These are phyloP conservation scores for Wickerhamomyces bisporus DNA, from an alignment of 805 yeast species.

Conservation along the genomic window DNA sequence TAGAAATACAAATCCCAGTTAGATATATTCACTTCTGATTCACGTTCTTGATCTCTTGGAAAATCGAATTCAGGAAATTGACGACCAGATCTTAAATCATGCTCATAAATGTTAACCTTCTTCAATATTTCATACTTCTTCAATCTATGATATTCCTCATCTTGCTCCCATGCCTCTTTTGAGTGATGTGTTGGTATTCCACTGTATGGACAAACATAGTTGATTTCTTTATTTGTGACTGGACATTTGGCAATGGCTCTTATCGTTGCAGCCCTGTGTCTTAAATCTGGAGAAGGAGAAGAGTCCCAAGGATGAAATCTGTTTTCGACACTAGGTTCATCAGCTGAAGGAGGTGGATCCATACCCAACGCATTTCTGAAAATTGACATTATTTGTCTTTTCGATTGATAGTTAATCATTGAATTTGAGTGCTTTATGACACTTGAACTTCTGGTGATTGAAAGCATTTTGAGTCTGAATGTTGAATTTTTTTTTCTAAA, in stretches of 20 bases:
- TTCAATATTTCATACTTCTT: conserved; percentile 69
- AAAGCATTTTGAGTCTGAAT: too few species aligned
- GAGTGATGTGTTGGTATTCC: conserved; percentile 97
- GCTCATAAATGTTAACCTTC: conserved; percentile 89
- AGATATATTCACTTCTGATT: conserved; percentile 67
- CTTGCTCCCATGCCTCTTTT: conserved; percentile 82
- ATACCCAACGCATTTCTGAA: conserved; percentile 46
- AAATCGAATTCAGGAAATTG: conserved; percentile 94
- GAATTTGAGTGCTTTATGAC: too few species aligned
- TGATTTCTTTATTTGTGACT: conserved; percentile 73
- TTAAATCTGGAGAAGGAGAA: conserved; percentile 80
- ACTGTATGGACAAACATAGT: conserved; percentile 84
- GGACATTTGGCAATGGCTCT: conserved; percentile 88
- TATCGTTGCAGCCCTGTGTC: conserved; percentile 89
- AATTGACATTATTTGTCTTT: conserved; percentile 31
- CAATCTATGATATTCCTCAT: conserved; percentile 61
- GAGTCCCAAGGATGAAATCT: conserved; percentile 88
- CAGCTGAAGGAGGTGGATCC: conserved; percentile 60
- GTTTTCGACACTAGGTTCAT: conserved; percentile 65
- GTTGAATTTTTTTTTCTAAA: too few species aligned
- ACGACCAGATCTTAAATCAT: conserved; percentile 90
- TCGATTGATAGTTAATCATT: conserved; percentile 3
- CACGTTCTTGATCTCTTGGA: conserved; percentile 74
- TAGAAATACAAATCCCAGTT: conserved; percentile 93
- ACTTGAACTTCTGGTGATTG: too few species aligned